Evolutionary conservation across 192 early-diverging fungal species (phyloP), one percentile per base, ranked within the genome.

Genomic region (Backusella mclennaniae): DNA sequence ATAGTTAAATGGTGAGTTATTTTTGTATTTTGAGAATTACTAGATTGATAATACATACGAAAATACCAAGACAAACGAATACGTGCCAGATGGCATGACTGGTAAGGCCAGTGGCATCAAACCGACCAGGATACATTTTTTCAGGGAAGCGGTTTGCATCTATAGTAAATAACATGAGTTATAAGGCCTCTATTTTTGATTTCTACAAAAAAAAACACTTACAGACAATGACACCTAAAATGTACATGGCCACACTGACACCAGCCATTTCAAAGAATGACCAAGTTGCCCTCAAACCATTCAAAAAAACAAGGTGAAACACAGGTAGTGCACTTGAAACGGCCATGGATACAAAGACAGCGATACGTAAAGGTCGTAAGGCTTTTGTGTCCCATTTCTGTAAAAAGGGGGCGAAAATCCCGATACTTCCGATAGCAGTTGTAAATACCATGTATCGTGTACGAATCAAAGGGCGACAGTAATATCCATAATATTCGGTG

Each of bases 31-130:
- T 29, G 35, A 26, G 12, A 1, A 33, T 33, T 35, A 46, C 8
- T 6, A 59, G 21, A 36, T 46, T 33, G 21, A 35, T 33, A 39
- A 41, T 9, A 77, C 80, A 73, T 74, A 82, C 80, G 67, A 84
- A 91, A 63, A 91, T 91, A 8, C 90, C 90, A 3, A 86, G 80
- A 29, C 88, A 87, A 21, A 91, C 90, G 77, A 83, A 86, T 19
- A 89, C 80, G 71, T 91, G 90, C 90, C 90, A 91, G 52, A 89
- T 73, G 35, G 88, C 87, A 79, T 91, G 90, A 63, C 86, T 88
- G 52, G 87, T 85, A 73, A 84, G 67, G 41, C 90, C 90, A 73
- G 82, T 81, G 39, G 77, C 76, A 73, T 91, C 90, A 84, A 90
- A 90, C 53, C 79, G 52, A 9, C 90, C 90, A 4, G 90, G 90